These are phyloP conservation scores for Schrenkiella parvula DNA, from an alignment of 345 rosid genomes.

Conservation along the genomic window DNA sequence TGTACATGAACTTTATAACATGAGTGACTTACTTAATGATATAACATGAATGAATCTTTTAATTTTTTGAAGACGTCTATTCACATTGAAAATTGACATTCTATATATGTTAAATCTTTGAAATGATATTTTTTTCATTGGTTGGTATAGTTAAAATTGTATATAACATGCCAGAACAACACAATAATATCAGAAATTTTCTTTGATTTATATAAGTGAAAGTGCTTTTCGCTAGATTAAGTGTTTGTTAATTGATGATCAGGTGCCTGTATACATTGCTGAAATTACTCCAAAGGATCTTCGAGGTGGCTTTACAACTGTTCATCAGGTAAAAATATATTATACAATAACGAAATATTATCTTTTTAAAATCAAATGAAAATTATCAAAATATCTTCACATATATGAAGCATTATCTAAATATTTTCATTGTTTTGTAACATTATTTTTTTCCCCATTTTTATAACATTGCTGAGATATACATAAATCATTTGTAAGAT, in stretches of 20 bases:
- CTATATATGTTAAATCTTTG: background rate
- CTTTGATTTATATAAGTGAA: no score
- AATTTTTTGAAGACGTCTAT: background rate
- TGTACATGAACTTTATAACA: background rate
- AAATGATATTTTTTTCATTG: background rate
- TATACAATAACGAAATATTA: background rate
- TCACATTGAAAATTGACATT: background rate
- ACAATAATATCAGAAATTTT: background rate
- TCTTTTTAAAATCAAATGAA: background rate
- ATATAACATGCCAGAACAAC: background rate
- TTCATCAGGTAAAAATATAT: conserved; percentile 34
- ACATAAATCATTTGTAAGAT: background rate
- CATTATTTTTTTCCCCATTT: no score
- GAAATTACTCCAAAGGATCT: conserved; percentile 75
- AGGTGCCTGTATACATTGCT: conserved; percentile 85
- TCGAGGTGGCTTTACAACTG: conserved; percentile 72
- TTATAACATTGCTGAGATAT: no score
- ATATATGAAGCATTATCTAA: background rate
- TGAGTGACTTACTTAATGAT: background rate
- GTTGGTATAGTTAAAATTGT: background rate
- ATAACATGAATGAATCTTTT: background rate
- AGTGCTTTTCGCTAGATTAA: background rate
- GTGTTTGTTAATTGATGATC: background rate
- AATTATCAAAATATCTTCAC: background rate
- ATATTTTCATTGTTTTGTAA: background rate